These are phyloP conservation scores for Aleurites moluccanus DNA, from an alignment of 441 rosid species.

Conservation along the genomic window DNA sequence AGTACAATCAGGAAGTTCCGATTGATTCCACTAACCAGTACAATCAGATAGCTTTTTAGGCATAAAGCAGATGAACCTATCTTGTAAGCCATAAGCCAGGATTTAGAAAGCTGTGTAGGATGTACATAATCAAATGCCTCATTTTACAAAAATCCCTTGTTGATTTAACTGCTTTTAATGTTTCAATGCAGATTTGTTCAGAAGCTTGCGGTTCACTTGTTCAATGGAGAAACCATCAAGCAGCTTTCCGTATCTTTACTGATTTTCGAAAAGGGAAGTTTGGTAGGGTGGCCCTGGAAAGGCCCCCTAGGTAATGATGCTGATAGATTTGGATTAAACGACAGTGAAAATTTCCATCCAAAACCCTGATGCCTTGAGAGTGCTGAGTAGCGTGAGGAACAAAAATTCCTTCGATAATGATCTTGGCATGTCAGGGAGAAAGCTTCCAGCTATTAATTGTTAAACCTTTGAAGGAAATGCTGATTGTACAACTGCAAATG, in stretches of 20 bases:
- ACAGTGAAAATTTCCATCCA: background rate
- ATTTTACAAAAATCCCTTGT: background rate
- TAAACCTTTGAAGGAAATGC: background rate
- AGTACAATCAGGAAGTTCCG: background rate
- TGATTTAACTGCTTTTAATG: conserved; percentile 20
- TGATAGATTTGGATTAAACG: background rate
- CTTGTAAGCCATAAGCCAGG: background rate
- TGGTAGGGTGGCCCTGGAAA: conserved; percentile 75
- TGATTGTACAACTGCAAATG: background rate
- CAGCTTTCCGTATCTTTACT: conserved; percentile 32
- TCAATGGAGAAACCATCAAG: conserved; percentile 39
- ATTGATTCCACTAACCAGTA: background rate
- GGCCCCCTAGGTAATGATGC: conserved; percentile 55
- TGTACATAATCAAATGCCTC: background rate
- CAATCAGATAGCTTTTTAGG: background rate
- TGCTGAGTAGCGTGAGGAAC: background rate
- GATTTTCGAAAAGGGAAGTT: conserved; percentile 89
- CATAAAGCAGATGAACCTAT: background rate
- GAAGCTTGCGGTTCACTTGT: conserved; percentile 68
- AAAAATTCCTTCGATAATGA: background rate
- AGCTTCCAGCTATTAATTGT: background rate
- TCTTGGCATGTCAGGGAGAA: background rate
- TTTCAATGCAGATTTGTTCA: conserved; percentile 60
- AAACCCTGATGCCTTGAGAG: background rate
- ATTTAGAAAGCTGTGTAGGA: background rate